A percentile compares a stretch with the other conserved stretches of the same genome.
Evolutionary conservation across 495 filamentous ascomycete species (phyloP).

Genomic region (Pyrenula massariospora): DNA sequence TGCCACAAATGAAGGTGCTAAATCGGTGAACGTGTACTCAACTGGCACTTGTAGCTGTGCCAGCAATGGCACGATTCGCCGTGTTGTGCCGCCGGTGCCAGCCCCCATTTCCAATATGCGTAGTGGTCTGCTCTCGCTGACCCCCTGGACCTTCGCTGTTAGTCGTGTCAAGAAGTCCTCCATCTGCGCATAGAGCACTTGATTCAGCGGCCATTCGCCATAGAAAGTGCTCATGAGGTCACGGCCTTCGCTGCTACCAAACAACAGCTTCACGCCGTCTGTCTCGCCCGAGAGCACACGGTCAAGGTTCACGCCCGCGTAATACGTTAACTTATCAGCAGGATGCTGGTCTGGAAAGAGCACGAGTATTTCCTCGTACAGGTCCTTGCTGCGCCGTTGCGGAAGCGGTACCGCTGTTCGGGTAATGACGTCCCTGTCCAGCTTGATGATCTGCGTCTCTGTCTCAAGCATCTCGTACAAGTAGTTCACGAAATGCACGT

Average conservation of each 20-base stretch:
- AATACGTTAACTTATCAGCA: constrained; percentile 28
- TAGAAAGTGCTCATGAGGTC: constrained; percentile 33
- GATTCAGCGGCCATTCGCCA: constrained; percentile 27
- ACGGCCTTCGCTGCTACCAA: constrained; percentile 31
- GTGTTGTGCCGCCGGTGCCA: constrained; percentile 32
- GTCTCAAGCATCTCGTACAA: constrained; percentile 29
- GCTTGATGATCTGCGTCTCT: constrained; percentile 26
- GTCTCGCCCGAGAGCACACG: constrained; percentile 17
- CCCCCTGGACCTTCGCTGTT: constrained; percentile 11
- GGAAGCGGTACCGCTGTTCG: constrained; percentile 28
- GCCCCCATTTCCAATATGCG: constrained; percentile 36
- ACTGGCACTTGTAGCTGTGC: constrained; percentile 23
- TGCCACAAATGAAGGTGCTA: constrained; percentile 30
- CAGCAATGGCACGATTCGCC: constrained; percentile 22
- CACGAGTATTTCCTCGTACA: constrained; percentile 23
- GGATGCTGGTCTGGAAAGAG: constrained; percentile 23
- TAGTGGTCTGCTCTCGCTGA: constrained; percentile 10
- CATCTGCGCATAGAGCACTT: constrained; percentile 27
- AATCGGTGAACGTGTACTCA: constrained; percentile 38
- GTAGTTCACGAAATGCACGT: constrained; percentile 20
- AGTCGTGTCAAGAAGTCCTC: constrained; percentile 26
- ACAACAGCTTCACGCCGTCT: constrained; percentile 30
- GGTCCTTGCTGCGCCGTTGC: constrained; percentile 14
- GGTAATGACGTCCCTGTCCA: constrained; percentile 18
- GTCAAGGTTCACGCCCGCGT: constrained; percentile 19